Evolutionary conservation across 1,284 basidiomycete species (phyloP).

Genomic region (Kalmanozyma brasiliensis): DNA sequence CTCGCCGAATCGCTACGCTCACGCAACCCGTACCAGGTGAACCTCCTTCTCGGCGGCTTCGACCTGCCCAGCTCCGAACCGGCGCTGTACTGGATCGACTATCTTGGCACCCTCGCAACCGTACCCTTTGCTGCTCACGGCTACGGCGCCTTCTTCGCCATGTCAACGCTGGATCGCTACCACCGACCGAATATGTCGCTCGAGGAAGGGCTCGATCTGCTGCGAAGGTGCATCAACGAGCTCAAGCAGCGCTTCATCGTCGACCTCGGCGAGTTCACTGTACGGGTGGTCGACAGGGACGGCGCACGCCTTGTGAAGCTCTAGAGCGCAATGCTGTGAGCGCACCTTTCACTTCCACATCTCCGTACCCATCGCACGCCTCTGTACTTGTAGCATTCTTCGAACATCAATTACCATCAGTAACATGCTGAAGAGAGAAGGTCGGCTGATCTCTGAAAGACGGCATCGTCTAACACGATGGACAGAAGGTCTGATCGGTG

Average conservation of each 20-base stretch:
- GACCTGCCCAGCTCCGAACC: slow-evolving; percentile 76
- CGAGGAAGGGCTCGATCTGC: slow-evolving; percentile 84
- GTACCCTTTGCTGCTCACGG: slow-evolving; percentile 96
- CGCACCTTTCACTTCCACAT: not conserved
- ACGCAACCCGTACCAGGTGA: slow-evolving; percentile 87
- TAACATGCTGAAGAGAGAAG: no score
- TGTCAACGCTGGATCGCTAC: slow-evolving; percentile 84
- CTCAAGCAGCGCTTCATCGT: slow-evolving; percentile 80
- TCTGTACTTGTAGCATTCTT: slow-evolving; percentile 11
- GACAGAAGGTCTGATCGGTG: no score
- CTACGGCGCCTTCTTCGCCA: slow-evolving; percentile 90
- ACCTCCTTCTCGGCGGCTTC: slow-evolving; percentile 90
- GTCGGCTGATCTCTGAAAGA: no score
- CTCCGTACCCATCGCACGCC: no score
- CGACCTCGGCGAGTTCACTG: slow-evolving; percentile 82
- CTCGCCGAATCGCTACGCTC: slow-evolving; percentile 90
- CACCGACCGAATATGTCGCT: slow-evolving; percentile 83
- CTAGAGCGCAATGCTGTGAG: no score
- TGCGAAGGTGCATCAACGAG: slow-evolving; percentile 88
- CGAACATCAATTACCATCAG: no score
- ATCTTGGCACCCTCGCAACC: slow-evolving; percentile 86
- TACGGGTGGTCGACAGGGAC: slow-evolving; percentile 90
- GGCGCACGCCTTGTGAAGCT: slow-evolving; percentile 78
- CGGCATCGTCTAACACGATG: no score
- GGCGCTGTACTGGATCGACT: slow-evolving; percentile 94